Evolutionary conservation across 192 early-diverging fungal genomes (phyloP).

Genomic region (Coemansia sp.): DNA sequence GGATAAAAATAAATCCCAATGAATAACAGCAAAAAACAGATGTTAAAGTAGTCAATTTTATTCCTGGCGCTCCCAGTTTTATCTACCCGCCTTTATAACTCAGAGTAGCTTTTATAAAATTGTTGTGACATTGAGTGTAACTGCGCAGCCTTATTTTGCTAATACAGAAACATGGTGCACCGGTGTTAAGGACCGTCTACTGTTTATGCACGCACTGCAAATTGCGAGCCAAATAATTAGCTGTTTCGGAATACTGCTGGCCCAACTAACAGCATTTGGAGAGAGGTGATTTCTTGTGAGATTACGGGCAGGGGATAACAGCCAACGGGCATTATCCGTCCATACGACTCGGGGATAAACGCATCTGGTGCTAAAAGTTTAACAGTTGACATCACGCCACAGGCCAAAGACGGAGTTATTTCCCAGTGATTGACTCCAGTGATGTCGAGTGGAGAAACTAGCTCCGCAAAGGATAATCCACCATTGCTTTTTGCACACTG

Average conservation of each 20-base stretch:
- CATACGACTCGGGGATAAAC: too few species aligned
- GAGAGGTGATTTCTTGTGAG: neutral
- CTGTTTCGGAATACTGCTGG: neutral
- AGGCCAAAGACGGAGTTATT: neutral
- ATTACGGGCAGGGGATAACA: too few species aligned
- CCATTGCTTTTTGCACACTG: neutral
- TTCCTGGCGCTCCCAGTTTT: neutral
- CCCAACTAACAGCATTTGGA: neutral
- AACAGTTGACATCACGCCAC: neutral
- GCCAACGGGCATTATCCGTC: too few species aligned
- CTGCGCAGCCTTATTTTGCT: constrained; percentile 1
- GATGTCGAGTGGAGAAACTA: neutral
- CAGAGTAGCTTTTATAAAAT: too few species aligned
- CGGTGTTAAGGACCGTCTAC: neutral
- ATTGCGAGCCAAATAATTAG: neutral
- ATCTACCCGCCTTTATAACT: neutral
- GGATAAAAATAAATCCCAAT: neutral
- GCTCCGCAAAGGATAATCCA: neutral
- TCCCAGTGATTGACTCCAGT: neutral
- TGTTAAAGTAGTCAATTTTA: too few species aligned
- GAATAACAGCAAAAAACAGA: neutral
- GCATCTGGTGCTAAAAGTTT: neutral
- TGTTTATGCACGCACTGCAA: neutral
- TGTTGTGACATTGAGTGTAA: neutral
- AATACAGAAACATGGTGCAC: neutral